Evolutionary conservation across 495 filamentous ascomycete species (phyloP), one percentile per base, ranked within the genome.

Genomic region (Xylaria castorea): DNA sequence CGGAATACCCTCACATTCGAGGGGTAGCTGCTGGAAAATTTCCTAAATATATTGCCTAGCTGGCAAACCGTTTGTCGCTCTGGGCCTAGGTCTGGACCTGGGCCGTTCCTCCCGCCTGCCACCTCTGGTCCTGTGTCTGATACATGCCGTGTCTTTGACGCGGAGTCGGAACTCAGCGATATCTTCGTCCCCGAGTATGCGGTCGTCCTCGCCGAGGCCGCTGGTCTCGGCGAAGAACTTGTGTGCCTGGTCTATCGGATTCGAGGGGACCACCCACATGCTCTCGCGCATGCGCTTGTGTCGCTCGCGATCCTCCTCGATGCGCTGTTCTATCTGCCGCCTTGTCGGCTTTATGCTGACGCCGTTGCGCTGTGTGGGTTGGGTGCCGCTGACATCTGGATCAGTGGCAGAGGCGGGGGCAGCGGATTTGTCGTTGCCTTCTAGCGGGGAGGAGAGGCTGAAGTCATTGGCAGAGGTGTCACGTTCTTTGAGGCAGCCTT

Each of bases 251-350:
- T 91, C 91, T 75, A 93, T 89, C 6, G 89, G 86, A 38, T 91
- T 89, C 9, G 84, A 83, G 61, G 86, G 88, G 3, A 97, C 89
- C 2, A 93, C 91, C 96, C 97, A 98, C 78, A 95, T 95, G 74
- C 88, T 92, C 80, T 99, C 96, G 20, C 96, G 81, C 72, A 93
- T 83, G 48, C 96, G 84, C 85, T 98, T 98, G 81, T 98, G 97
- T 51, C 96, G 87, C 80, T 99, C 97, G 9, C 96, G 86, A 81
- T 99, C 96, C 79, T 99, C 96, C 74, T 99, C 97, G 73, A 99
- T 98, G 64, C 96, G 83, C 84, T 98, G 95, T 82, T 98, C 94
- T 46, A 97, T 92, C 84, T 95, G 91, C 68, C 91, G 88, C 80
- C 94, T 95, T 77, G 98, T 94, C 16, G 94, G 84, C 68, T 89